Evolutionary conservation across 257 asterid genomes (phyloP).

Genomic region (Gentiana macrophylla): DNA sequence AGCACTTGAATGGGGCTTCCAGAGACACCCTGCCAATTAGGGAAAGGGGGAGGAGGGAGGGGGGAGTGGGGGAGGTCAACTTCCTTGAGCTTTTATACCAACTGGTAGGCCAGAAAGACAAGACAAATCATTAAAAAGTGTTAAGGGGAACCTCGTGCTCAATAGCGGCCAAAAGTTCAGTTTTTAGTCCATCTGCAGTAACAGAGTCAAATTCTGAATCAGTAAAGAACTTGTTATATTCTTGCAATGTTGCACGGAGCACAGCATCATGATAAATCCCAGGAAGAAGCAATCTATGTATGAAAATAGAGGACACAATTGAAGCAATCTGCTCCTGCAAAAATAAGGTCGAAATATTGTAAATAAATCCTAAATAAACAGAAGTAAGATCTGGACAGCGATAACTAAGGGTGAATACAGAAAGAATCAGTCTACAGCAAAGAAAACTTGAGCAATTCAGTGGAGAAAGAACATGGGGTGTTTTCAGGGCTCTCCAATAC

Average conservation of each 20-base stretch:
- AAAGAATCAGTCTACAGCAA: conserved; percentile 13
- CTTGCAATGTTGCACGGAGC: conserved; percentile 67
- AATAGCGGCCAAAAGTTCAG: conserved; percentile 63
- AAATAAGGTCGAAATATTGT: conserved; percentile 3
- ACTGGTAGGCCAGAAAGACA: no score
- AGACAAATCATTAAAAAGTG: background rate
- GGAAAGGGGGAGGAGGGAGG: background rate
- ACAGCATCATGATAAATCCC: conserved; percentile 60
- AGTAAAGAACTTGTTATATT: conserved; percentile 58
- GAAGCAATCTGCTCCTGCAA: conserved; percentile 82
- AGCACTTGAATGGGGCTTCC: conserved; percentile 57
- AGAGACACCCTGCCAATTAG: conserved; percentile 43
- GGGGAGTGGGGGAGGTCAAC: background rate
- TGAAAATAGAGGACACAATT: conserved; percentile 67
- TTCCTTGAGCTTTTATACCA: no score
- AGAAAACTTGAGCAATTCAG: no score
- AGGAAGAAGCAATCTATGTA: conserved; percentile 80
- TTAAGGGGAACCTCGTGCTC: conserved; percentile 53
- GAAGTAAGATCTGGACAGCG: no score
- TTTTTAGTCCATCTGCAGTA: conserved; percentile 73
- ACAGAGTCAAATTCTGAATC: conserved; percentile 71
- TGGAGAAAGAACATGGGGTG: no score
- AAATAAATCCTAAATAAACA: background rate
- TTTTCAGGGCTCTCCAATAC: background rate
- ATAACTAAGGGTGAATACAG: no score